Base-by-base conservation (phyloP, 371 early-diverging fungal genomes). In the Phascolomyces articulosus region DNA sequence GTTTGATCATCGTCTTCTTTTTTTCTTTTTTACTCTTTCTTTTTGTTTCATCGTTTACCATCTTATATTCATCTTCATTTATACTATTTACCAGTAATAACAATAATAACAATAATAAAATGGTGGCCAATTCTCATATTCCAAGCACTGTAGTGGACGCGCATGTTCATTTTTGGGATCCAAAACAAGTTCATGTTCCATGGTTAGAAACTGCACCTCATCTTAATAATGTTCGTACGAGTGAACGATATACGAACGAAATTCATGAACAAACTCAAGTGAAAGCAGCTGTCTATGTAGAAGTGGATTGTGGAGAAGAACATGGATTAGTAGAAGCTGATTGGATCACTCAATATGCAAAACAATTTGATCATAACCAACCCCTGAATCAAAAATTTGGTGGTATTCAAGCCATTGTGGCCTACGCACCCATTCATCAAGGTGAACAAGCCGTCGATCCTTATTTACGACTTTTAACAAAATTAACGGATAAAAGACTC, bases 101-200 rank as follows among this genome's bases (percentile, higher is more conserved):
- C 47, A 29, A 38, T 26, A 34, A 2, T 34, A 34, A 34, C 34
- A 2, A 34, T 1, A 9, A 34, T 9, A 34, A 34, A 9, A 34
- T 34, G 34, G 11, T 11, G 34, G 44, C 15, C 2, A 16, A 16
- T 44, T 44, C 44, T 16, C 21, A 53, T 3, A 16, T 47, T 18
- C 44, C 63, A 31, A 41, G 24, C 27, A 18, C 15, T 3, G 41
- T 63, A 40, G 62, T 81, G 31, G 81, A 81, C 18, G 47, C 71
- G 13, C 81, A 81, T 65, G 70, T 81, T 7, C 81, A 81, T 53
- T 78, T 78, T 64, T 81, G 78, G 78, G 71, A 76, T 23, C 74
- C 78, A 31, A 70, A 72, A 34, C 28, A 53, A 24, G 74, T 78
- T 4, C 60, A 66, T 54, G 60, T 78, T 11, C 71, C 81, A 10